phyloP scores from a whole-genome alignment of 2,329 filamentous ascomycete genomes.

The Dryadomyces quercivorus region DNA sequence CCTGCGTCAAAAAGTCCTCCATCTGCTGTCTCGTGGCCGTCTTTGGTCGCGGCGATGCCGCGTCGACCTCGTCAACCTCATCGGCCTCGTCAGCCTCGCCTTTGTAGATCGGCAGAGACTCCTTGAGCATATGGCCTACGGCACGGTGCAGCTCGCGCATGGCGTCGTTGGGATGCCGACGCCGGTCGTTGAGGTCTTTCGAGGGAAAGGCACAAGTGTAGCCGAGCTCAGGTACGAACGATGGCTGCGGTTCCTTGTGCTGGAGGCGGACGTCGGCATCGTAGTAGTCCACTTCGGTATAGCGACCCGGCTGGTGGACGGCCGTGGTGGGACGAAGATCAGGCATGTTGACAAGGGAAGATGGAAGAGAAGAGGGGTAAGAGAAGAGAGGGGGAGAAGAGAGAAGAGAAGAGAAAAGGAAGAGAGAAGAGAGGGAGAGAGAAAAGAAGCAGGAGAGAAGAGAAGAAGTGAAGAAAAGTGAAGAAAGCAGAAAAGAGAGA shows the following conservation, averaged over 20 bases:
- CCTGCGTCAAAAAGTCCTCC: background rate
- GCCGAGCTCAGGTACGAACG: conserved; percentile 16
- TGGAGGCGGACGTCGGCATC: background rate
- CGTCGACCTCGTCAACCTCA: background rate
- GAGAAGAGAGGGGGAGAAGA: background rate
- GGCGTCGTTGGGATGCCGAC: conserved; percentile 5
- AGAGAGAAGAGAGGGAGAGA: too few species aligned
- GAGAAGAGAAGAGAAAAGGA: too few species aligned
- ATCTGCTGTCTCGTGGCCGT: background rate
- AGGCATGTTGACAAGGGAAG: background rate
- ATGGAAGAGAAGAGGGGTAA: background rate
- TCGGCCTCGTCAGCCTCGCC: background rate
- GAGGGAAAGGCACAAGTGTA: conserved; percentile 14
- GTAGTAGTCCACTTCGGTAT: background rate
- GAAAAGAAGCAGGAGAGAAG: too few species aligned
- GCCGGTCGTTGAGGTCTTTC: conserved; percentile 14
- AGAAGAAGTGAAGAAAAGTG: background rate
- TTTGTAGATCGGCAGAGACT: background rate
- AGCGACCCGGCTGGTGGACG: background rate
- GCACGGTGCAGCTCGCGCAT: conserved; percentile 9
- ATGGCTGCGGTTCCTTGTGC: too few species aligned
- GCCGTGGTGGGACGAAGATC: background rate
- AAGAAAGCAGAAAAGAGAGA: background rate
- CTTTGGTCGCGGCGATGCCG: background rate
- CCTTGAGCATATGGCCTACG: conserved; percentile 1